These are phyloP conservation scores for Parafenestella ontariensis DNA, from an alignment of 2,329 filamentous ascomycete species.

Conservation along the genomic window DNA sequence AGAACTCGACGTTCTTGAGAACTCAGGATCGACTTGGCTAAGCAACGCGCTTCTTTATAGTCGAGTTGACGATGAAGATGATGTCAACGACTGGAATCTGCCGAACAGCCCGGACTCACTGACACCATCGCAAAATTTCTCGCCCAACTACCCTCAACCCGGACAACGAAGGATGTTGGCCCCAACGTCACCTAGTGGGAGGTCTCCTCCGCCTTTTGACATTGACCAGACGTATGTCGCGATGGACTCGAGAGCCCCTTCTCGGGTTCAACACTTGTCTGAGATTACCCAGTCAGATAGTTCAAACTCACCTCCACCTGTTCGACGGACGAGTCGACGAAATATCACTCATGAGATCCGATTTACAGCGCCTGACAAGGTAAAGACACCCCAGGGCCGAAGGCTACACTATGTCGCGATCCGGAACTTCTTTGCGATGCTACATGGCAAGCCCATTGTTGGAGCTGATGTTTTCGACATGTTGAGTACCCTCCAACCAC, in stretches of 20 bases:
- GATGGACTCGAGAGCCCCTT: constrained; percentile 18
- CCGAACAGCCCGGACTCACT: constrained; percentile 32
- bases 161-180: constrained; percentile 33
- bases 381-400: constrained; percentile 56
- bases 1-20: constrained; percentile 44
- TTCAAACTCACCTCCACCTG: constrained; percentile 21
- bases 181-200: constrained; percentile 33
- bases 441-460: constrained; percentile 70
- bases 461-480: constrained; percentile 70
- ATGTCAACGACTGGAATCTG: constrained; percentile 41
- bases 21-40: constrained; percentile 47
- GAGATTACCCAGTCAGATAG: constrained; percentile 12
- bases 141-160: constrained; percentile 21
- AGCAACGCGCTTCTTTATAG: constrained; percentile 46
- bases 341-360: constrained; percentile 60
- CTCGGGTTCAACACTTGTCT: constrained; percentile 23
- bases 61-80: constrained; percentile 40
- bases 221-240: constrained; percentile 34
- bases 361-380: constrained; percentile 64
- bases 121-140: constrained; percentile 15
- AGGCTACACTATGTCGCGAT: constrained; percentile 69
- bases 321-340: constrained; percentile 10
- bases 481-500: constrained; percentile 66
- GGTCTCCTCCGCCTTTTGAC: constrained; percentile 38
- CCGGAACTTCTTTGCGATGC: constrained; percentile 71